Evolutionary conservation across 257 asterid genomes (phyloP), one percentile per base, ranked within the genome.

Genomic region (Plantago elongata): DNA sequence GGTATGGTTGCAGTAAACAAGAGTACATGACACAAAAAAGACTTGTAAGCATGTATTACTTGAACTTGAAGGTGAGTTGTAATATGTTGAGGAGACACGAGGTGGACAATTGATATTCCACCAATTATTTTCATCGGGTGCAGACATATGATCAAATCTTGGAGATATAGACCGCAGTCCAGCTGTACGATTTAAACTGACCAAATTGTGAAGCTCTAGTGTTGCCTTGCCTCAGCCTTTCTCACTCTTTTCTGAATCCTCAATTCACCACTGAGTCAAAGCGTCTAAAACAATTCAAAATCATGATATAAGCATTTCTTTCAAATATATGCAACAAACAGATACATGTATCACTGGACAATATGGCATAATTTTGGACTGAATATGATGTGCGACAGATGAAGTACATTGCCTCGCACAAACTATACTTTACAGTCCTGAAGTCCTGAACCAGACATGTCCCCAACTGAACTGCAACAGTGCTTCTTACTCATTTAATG

Each of bases 121-220:
- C 77, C 77, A 67, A 77, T 66, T 83, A 68, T 68, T 72, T 43
- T 81, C 83, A 34, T 90, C 79, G 74, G 75, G 84, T 66, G 95
- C 97, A 15, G 88, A 51, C 95, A 81, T 71, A 30, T 62, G 84
- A 77, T 80, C 95, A 74, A 90, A 90, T 71, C 97, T 82, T 11
- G 78, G 76, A 63, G 66, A 49, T n/a, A 49, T 51, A 61, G 27
- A 45, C 34, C 74, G 75, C 50, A 52, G 16, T 7, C 80, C 54
- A 74, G 73, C 1, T 3, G 74, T 43, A 60, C 42, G n/a, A 38
- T 69, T 61, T 9, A 71, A 67, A 60, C 59, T 64, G 61, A 65
- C 72, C 27, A 61, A 51, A 50, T 62, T 17, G 71, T 45, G 74
- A 66, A 62, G 95, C 89, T 74, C 84, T 84, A 69, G 80, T 82